Evolutionary conservation across 805 yeast species (phyloP).

Genomic region (Saccharomycopsis guyanensis): DNA sequence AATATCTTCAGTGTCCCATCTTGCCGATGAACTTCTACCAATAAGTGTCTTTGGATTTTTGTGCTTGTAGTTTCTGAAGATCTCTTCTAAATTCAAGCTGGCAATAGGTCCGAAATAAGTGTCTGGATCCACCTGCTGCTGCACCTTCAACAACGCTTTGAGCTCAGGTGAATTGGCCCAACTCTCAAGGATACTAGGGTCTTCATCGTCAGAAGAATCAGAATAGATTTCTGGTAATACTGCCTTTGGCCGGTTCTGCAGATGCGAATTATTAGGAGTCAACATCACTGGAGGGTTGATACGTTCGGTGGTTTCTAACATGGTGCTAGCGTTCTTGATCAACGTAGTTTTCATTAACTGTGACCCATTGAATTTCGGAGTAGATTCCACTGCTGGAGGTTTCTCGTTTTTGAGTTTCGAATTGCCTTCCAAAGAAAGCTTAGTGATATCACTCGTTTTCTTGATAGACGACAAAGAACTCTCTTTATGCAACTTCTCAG

Average conservation of each 20-base stretch:
- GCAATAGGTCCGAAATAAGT: constrained; percentile 70
- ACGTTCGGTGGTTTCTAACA: constrained; percentile 8
- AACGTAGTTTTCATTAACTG: constrained; percentile 20
- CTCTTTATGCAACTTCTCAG: constrained; percentile 10
- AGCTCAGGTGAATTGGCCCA: constrained; percentile 62
- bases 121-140: constrained; percentile 55
- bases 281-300: constrained; percentile 13
- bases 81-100: constrained; percentile 59
- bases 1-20: constrained; percentile 13
- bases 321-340: constrained; percentile 13
- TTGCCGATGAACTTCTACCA: constrained; percentile 14
- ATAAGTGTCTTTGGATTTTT: not conserved
- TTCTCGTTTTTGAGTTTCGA: not conserved
- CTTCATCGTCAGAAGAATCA: constrained; percentile 49
- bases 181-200: constrained; percentile 39
- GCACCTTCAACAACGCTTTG: constrained; percentile 35
- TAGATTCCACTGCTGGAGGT: constrained; percentile 1
- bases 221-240: constrained; percentile 41
- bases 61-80: constrained; percentile 37
- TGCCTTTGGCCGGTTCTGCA: constrained; percentile 16
- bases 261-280: constrained; percentile 11
- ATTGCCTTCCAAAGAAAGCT: constrained; percentile 8
- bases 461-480: constrained; percentile 11
- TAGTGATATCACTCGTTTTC: constrained; percentile 18
- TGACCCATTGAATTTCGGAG: constrained; percentile 18